phyloP scores from a whole-genome alignment of 805 yeast genomes.

The Monosporozyma siamensis region DNA sequence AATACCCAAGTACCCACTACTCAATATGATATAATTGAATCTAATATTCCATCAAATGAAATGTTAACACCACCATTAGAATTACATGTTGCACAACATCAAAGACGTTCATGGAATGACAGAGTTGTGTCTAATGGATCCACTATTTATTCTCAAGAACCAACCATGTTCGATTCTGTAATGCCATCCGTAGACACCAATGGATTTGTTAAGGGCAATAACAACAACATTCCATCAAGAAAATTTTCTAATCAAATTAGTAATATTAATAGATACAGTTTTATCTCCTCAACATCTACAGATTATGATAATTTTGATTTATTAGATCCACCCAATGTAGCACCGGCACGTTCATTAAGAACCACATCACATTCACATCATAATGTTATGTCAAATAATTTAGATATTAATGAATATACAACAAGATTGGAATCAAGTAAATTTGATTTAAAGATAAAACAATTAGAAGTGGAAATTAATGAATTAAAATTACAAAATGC shows the following conservation, averaged over 20 bases:
- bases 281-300: constrained; percentile 26
- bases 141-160: constrained; percentile 5
- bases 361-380: background rate
- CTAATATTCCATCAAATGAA: background rate
- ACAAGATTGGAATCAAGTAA: constrained; percentile 4
- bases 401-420: constrained; percentile 1
- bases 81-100: background rate
- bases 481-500: constrained; percentile 29
- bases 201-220: constrained; percentile 7
- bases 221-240: constrained; percentile 4
- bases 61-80: background rate
- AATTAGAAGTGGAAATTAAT: constrained; percentile 26
- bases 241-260: constrained; percentile 8
- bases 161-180: too few relatives aligned
- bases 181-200: too few relatives aligned
- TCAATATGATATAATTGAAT: background rate
- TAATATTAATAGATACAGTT: constrained; percentile 23
- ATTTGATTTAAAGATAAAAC: constrained; percentile 25
- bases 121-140: constrained; percentile 8
- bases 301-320: constrained; percentile 16
- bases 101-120: background rate
- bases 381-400: background rate
- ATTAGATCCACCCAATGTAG: constrained; percentile 3
- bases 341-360: background rate
- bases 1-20: too few relatives aligned